Evolutionary conservation across 164 flowering plant genomes (phyloP), one percentile per base, ranked within the genome.

Genomic region (Saururus chinensis): DNA sequence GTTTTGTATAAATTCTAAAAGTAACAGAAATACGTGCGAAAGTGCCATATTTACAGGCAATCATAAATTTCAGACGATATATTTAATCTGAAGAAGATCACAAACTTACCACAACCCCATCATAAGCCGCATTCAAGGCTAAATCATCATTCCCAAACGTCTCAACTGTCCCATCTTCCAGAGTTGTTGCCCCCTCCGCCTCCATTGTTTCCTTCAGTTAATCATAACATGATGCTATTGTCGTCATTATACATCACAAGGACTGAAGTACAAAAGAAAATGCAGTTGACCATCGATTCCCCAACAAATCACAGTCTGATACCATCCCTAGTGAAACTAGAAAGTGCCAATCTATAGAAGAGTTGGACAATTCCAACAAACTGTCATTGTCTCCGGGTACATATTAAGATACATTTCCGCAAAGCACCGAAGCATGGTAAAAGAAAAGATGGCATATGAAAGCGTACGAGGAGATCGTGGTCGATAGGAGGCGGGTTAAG

Each of bases 71-170:
- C n/a, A n/a, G n/a, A n/a, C n/a, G n/a, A n/a, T n/a, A n/a, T n/a
- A n/a, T n/a, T n/a, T n/a, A n/a, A n/a, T n/a, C n/a, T n/a, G n/a
- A 30, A 30, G 37, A 30, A 2, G 37, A 30, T 30, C 2, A 6
- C 14, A 21, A 66, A 23, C 63, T 19, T 23, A 66, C 68, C 63
- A 41, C 68, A 51, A 66, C 68, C 30, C 68, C 68, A 25, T 66
- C 52, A 22, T 40, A 13, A 21, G 57, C 63, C 6, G 68, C 63
- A 20, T 66, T 40, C 19, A 59, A 19, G 53, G 68, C 63, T 58
- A 59, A 4, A 26, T 66, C 63, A 41, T 66, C 68, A 23, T 66
- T 66, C 24, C 68, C 68, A 66, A 66, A 66, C 19, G 63, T 51
- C 52, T 66, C 63, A 40, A 66, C 68, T 13, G 23, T 51, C 16